Percentiles rank a stretch among this genome's conserved stretches.
Conservation (phyloP, 305 asterid species). For the Solanum chacoense region DNA sequence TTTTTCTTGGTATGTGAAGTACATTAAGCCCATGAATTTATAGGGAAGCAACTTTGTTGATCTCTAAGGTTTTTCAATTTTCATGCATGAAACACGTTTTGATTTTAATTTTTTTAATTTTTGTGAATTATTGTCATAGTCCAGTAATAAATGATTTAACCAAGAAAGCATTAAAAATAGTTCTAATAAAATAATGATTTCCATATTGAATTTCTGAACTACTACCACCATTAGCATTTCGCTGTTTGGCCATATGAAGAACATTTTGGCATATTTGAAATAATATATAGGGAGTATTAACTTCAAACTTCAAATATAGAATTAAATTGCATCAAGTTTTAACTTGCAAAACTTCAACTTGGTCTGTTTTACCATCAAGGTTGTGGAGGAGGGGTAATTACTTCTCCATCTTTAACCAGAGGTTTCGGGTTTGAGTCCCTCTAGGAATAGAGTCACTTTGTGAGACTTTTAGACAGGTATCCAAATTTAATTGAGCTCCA, state of each 20-base stretch:
- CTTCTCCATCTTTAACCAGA: too few species aligned
- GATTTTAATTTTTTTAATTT: background rate
- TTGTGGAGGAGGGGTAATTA: too few species aligned
- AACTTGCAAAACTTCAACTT: background rate
- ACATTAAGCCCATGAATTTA: background rate
- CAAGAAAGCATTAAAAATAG: background rate
- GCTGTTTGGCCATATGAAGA: background rate
- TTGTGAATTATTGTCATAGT: background rate
- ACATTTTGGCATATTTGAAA: background rate
- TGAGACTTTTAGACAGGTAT: too few species aligned
- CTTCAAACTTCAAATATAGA: background rate
- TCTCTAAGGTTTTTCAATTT: background rate
- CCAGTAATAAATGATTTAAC: background rate
- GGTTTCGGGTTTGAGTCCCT: accelerated
- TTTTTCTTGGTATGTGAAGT: background rate
- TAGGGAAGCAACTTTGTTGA: background rate
- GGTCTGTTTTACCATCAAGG: background rate
- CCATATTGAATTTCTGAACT: background rate
- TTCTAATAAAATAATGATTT: background rate
- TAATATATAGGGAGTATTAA: too few species aligned
- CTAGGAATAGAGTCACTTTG: too few species aligned
- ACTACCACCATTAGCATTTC: background rate
- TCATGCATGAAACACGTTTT: background rate
- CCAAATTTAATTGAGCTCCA: too few species aligned
- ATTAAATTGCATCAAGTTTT: background rate